Conservation (phyloP, 208 protist genomes). For the Acanthamoeba triangularis region DNA sequence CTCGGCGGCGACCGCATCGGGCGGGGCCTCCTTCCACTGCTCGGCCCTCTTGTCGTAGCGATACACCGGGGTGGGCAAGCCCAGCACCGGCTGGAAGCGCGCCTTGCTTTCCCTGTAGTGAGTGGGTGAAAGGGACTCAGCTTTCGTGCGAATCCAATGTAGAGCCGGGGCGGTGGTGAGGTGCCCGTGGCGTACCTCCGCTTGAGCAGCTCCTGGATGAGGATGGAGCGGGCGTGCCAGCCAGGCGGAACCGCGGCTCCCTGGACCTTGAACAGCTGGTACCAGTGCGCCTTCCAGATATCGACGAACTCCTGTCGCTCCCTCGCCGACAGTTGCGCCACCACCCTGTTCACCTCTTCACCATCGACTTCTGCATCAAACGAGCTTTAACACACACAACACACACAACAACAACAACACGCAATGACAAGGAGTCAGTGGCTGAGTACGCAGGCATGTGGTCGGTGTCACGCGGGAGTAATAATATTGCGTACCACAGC, state of each 20-base stretch:
- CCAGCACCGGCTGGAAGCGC: neutral
- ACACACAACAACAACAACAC: no score
- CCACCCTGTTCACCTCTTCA: neutral
- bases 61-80: constrained; percentile 22
- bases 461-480: neutral
- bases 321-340: neutral
- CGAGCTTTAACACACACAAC: neutral
- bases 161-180: neutral
- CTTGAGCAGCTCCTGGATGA: constrained; percentile 33
- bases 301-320: neutral
- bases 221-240: neutral
- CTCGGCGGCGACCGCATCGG: neutral
- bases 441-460: neutral
- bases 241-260: neutral
- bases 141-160: neutral
- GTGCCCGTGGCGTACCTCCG: neutral
- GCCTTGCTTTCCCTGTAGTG: constrained; percentile 1
- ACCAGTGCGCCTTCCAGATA: constrained; percentile 47
- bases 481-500: neutral
- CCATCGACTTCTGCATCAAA: constrained; percentile 29
- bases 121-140: neutral
- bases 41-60: neutral
- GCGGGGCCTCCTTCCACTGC: constrained; percentile 7
- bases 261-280: constrained; percentile 25
- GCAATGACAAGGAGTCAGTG: neutral